phyloP scores from a whole-genome alignment of 2,329 filamentous ascomycete species.

The Claviceps lovelessii region DNA sequence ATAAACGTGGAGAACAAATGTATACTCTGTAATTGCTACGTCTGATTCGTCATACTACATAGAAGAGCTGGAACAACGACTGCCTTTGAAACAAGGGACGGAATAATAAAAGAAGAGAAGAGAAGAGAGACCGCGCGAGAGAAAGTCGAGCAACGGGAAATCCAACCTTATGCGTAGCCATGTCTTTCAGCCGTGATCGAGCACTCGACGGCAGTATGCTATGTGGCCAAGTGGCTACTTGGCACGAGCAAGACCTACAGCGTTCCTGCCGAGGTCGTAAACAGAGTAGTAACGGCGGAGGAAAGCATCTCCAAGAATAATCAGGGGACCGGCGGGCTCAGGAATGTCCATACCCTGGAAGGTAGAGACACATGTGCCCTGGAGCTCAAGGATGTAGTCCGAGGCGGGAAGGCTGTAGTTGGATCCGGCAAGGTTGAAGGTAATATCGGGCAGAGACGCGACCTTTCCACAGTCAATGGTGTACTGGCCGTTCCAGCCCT shows the following conservation, averaged over 20 bases:
- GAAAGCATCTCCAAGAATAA: constrained; percentile 84
- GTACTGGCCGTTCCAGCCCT: constrained; percentile 95
- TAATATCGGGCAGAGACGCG: constrained; percentile 72
- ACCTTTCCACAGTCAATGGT: constrained; percentile 79
- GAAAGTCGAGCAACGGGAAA: background rate
- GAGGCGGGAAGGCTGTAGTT: constrained; percentile 81
- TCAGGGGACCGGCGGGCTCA: constrained; percentile 75
- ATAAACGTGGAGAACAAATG: constrained; percentile 13
- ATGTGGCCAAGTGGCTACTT: constrained; percentile 26
- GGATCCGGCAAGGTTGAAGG: constrained; percentile 78
- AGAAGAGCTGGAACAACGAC: background rate
- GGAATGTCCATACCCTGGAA: constrained; percentile 96
- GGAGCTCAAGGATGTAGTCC: constrained; percentile 93
- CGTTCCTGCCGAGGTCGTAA: constrained; percentile 82
- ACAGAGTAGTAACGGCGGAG: constrained; percentile 85
- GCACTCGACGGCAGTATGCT: background rate
- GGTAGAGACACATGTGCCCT: constrained; percentile 89
- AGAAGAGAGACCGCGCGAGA: background rate
- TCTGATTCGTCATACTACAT: background rate
- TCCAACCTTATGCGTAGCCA: background rate
- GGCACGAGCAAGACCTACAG: constrained; percentile 77
- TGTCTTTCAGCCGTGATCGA: background rate
- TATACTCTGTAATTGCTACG: constrained; percentile 1
- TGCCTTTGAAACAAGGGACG: background rate
- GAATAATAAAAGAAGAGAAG: background rate